Evolutionary conservation across 495 filamentous ascomycete species (phyloP).

Genomic region (Neurospora sp.): DNA sequence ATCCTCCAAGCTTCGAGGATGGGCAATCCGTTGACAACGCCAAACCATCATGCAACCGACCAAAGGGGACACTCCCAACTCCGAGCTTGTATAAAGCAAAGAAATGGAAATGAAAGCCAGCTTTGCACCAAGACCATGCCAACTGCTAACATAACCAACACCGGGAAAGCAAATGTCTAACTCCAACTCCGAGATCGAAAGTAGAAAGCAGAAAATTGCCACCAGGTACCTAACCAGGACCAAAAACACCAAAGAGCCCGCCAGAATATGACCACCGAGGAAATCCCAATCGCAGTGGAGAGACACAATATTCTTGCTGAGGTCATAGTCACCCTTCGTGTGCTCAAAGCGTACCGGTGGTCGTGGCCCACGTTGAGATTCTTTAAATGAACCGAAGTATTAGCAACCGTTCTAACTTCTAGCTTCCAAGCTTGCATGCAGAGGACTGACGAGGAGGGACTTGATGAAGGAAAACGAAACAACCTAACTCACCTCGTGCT

Average conservation of each 20-base stretch:
- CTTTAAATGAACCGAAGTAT: neutral
- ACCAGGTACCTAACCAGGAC: neutral
- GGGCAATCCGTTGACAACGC: neutral
- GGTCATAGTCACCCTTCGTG: neutral
- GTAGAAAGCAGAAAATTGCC: neutral
- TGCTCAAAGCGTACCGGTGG: neutral
- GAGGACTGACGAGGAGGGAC: neutral
- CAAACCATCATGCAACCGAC: neutral
- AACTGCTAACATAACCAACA: neutral
- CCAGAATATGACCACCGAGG: neutral
- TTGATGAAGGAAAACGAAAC: neutral
- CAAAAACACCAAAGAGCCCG: neutral
- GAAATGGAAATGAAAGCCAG: neutral
- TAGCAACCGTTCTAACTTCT: neutral
- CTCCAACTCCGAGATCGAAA: neutral
- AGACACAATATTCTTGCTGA: neutral
- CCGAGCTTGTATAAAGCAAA: neutral
- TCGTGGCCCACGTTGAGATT: neutral
- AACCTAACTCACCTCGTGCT: neutral
- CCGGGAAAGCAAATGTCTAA: neutral
- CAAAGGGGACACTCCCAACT: neutral
- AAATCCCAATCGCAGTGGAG: neutral
- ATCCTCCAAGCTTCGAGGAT: neutral
- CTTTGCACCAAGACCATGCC: neutral
- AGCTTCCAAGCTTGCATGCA: neutral